phyloP scores from a whole-genome alignment of 768 basidiomycete genomes.

The Boletus sensibilis region DNA sequence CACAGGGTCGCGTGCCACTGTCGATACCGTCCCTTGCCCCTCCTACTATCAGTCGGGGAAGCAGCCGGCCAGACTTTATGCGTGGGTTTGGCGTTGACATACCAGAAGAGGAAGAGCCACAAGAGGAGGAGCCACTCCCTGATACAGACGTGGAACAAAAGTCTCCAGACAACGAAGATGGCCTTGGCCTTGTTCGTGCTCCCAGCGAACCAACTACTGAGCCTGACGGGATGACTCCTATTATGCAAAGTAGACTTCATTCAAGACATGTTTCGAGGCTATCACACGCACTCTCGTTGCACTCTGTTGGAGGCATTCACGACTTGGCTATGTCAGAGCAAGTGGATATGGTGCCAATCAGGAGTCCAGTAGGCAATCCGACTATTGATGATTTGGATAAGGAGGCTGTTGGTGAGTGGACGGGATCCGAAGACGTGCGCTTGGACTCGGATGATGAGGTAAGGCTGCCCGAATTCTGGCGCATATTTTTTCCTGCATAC shows the following conservation, averaged over 20 bases:
- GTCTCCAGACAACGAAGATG: constrained; percentile 38
- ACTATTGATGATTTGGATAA: constrained; percentile 36
- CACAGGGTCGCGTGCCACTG: constrained; percentile 54
- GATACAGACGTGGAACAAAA: constrained; percentile 37
- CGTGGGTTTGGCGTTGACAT: constrained; percentile 81
- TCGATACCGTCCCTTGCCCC: constrained; percentile 46
- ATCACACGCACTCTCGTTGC: constrained; percentile 66
- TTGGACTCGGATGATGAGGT: constrained; percentile 70
- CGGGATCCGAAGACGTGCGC: constrained; percentile 73
- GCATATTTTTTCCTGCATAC: constrained; percentile 3
- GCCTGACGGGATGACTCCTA: constrained; percentile 45
- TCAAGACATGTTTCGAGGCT: constrained; percentile 69
- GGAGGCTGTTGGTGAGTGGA: constrained; percentile 68
- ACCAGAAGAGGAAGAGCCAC: constrained; percentile 71
- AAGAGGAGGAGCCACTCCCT: constrained; percentile 40
- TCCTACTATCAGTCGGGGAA: constrained; percentile 41
- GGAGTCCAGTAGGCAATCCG: constrained; percentile 33
- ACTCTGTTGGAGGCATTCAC: constrained; percentile 55
- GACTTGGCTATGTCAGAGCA: constrained; percentile 31
- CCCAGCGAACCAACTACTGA: constrained; percentile 31
- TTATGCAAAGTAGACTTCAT: constrained; percentile 51
- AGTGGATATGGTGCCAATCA: constrained; percentile 31
- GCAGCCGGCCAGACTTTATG: constrained; percentile 67
- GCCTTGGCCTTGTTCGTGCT: constrained; percentile 17
- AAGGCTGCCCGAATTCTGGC: constrained; percentile 13